These are phyloP conservation scores for Adansonia gregorii DNA, from an alignment of 441 rosid genomes.

Conservation along the genomic window DNA sequence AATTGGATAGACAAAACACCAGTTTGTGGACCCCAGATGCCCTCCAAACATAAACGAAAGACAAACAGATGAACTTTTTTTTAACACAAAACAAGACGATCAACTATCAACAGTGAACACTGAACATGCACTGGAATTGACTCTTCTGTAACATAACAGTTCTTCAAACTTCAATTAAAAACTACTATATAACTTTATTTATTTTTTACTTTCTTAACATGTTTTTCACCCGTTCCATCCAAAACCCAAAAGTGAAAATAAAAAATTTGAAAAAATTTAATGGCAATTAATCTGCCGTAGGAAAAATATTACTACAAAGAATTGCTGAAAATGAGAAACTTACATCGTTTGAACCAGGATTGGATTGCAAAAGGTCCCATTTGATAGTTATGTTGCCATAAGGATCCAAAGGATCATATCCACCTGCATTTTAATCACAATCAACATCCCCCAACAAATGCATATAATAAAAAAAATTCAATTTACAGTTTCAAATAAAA, in stretches of 20 bases:
- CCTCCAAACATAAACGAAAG: background rate
- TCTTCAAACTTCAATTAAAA: background rate
- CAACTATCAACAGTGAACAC: background rate
- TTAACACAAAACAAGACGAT: background rate
- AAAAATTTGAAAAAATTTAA: background rate
- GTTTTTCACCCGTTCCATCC: background rate
- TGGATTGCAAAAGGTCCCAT: constrained; percentile 70
- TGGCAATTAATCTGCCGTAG: too few relatives aligned
- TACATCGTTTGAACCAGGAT: constrained; percentile 40
- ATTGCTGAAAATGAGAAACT: constrained; percentile 16
- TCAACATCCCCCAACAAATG: background rate
- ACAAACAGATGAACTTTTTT: constrained; percentile 16
- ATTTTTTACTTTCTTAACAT: background rate
- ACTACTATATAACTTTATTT: background rate
- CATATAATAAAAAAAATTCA: background rate
- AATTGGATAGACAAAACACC: background rate
- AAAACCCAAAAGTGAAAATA: background rate
- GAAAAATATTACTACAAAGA: background rate
- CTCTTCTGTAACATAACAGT: background rate
- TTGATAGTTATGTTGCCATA: constrained; percentile 64
- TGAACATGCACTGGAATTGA: background rate
- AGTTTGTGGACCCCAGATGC: constrained; percentile 20
- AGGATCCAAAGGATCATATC: constrained; percentile 89
- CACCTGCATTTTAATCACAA: constrained; percentile 54
- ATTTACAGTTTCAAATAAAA: background rate